Conservation (phyloP, 2,329 filamentous ascomycete species). For the Plenodomus lindquistii region DNA sequence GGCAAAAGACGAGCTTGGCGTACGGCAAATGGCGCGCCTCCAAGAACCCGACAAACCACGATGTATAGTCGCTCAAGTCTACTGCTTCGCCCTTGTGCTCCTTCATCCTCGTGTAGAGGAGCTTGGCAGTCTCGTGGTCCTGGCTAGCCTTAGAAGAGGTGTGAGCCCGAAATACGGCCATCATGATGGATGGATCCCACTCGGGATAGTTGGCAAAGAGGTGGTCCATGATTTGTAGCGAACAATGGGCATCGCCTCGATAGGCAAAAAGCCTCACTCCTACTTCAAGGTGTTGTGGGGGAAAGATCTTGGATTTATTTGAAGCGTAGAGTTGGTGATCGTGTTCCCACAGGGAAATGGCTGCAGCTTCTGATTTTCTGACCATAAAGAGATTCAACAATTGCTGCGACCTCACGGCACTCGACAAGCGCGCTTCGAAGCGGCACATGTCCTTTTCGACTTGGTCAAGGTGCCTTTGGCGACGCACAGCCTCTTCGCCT, state of each 20-base stretch:
- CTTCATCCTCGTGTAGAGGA: slow-evolving; percentile 59
- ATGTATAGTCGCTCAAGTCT: slow-evolving; percentile 75
- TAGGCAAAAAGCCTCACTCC: slow-evolving; percentile 68
- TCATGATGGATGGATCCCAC: slow-evolving; percentile 60
- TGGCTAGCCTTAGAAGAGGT: slow-evolving; percentile 52
- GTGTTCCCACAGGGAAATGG: slow-evolving; percentile 38
- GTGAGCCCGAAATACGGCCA: slow-evolving; percentile 72
- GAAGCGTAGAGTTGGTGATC: slow-evolving; percentile 11
- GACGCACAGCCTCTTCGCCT: neutral
- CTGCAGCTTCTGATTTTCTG: slow-evolving; percentile 20
- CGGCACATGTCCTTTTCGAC: neutral
- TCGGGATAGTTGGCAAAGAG: slow-evolving; percentile 54
- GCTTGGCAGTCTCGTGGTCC: slow-evolving; percentile 56
- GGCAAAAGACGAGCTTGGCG: slow-evolving; percentile 77
- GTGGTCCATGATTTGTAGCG: slow-evolving; percentile 59
- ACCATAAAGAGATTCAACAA: neutral
- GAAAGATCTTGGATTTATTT: slow-evolving; percentile 26
- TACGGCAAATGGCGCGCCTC: slow-evolving; percentile 65
- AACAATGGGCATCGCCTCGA: slow-evolving; percentile 61
- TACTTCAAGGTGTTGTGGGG: slow-evolving; percentile 58
- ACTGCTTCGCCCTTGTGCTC: slow-evolving; percentile 62
- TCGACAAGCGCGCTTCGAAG: neutral
- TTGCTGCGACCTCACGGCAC: neutral
- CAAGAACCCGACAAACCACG: slow-evolving; percentile 72
- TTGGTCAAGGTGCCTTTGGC: neutral